phyloP scores from a whole-genome alignment of 2,329 filamentous ascomycete species.

The Neurospora sp. region DNA sequence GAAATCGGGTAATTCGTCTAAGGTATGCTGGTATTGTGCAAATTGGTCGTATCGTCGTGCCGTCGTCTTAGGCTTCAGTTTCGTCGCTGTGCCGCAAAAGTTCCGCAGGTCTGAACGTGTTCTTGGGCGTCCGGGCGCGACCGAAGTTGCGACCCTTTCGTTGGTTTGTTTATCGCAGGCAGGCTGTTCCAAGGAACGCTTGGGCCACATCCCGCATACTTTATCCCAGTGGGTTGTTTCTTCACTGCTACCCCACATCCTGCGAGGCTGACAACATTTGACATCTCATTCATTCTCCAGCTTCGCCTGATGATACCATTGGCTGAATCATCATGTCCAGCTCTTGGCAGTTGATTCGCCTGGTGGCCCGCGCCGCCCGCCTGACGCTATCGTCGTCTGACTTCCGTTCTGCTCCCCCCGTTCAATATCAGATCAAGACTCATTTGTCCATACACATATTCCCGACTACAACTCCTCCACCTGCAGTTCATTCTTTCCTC shows the following conservation, averaged over 20 bases:
- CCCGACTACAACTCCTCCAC: not conserved
- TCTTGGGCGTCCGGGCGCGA: constrained; percentile 9
- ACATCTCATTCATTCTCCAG: not conserved
- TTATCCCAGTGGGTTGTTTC: not conserved
- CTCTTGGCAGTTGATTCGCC: not conserved
- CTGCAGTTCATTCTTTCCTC: not conserved
- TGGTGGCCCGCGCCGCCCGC: not conserved
- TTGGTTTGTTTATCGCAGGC: constrained; percentile 16
- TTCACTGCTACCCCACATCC: not conserved
- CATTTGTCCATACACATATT: not conserved
- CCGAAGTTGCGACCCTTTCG: constrained; percentile 12
- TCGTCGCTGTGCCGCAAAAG: not conserved
- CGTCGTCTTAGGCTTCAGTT: not conserved
- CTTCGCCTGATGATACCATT: not conserved
- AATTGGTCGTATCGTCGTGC: constrained; percentile 3
- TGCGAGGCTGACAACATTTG: not conserved
- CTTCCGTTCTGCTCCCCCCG: not conserved
- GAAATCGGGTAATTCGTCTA: constrained; percentile 2
- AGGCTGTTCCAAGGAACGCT: not conserved
- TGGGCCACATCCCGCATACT: not conserved
- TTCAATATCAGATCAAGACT: not conserved
- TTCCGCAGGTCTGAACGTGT: not conserved
- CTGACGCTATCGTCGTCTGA: not conserved
- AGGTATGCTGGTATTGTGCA: constrained; percentile 7
- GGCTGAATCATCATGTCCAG: not conserved